Conservation (phyloP, 1,139 yeast species). For the Suhomyces maxii region DNA sequence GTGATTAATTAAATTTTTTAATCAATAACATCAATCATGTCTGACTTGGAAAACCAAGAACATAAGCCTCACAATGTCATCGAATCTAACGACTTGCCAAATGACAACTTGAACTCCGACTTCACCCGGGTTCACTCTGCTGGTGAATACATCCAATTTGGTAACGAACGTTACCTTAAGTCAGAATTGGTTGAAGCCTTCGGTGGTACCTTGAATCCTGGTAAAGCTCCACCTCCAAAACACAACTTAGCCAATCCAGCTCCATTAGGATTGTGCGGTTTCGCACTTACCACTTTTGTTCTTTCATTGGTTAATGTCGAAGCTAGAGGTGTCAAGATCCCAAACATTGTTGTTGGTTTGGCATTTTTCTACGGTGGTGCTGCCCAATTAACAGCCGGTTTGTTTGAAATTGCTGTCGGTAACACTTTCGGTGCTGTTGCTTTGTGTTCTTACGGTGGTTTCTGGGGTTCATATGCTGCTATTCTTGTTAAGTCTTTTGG, state of each 20-base stretch:
- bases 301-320: slow-evolving; percentile 55
- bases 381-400: slow-evolving; percentile 70
- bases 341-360: slow-evolving; percentile 64
- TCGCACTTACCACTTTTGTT: slow-evolving; percentile 83
- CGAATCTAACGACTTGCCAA: slow-evolving; percentile 3
- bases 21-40: slow-evolving; percentile 1
- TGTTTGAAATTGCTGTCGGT: slow-evolving; percentile 73
- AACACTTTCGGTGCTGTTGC: slow-evolving; percentile 93
- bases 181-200: slow-evolving; percentile 63
- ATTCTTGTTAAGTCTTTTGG: slow-evolving; percentile 74
- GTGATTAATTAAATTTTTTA: too few relatives aligned
- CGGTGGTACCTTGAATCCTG: slow-evolving; percentile 73
- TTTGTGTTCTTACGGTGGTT: slow-evolving; percentile 78
- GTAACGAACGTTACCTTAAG: slow-evolving; percentile 62
- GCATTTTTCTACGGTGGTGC: slow-evolving; percentile 89
- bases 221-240: slow-evolving; percentile 61
- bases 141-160: slow-evolving; percentile 68
- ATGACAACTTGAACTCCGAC: not conserved
- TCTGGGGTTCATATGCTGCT: slow-evolving; percentile 85
- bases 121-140: slow-evolving; percentile 23
- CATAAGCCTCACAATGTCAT: slow-evolving; percentile 5
- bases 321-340: slow-evolving; percentile 57
- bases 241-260: slow-evolving; percentile 85
- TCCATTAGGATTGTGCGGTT: slow-evolving; percentile 81
- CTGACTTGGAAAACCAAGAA: slow-evolving; percentile 10